These are phyloP conservation scores for Exophiala oligosperma DNA, from an alignment of 2,329 filamentous ascomycete species.

Conservation along the genomic window DNA sequence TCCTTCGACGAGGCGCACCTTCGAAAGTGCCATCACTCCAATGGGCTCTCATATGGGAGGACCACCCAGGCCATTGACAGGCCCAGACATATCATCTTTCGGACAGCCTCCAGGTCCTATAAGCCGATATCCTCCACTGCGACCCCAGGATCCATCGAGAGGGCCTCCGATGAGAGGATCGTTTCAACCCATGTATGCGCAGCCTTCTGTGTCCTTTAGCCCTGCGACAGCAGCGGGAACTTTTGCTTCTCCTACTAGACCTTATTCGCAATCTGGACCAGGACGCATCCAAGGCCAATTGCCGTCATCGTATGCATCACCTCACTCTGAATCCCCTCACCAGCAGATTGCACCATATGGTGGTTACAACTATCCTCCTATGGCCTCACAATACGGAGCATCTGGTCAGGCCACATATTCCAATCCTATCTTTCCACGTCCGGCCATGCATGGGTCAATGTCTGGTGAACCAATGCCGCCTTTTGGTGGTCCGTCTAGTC, in stretches of 20 bases:
- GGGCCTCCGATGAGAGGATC: slow-evolving; percentile 5
- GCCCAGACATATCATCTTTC: slow-evolving; percentile 10
- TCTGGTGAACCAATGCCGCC: slow-evolving; percentile 14
- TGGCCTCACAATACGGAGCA: slow-evolving; percentile 12
- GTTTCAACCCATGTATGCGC: slow-evolving; percentile 20
- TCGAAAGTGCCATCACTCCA: slow-evolving; percentile 9
- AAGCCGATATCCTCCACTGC: slow-evolving; percentile 17
- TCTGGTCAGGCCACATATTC: slow-evolving; percentile 7
- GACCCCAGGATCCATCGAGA: slow-evolving; percentile 11
- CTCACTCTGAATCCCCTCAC: slow-evolving; percentile 10
- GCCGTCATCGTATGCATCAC: slow-evolving; percentile 6
- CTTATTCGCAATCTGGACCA: slow-evolving; percentile 7
- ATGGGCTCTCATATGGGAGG: slow-evolving; percentile 8
- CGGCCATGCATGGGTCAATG: neutral
- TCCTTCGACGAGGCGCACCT: slow-evolving; percentile 13
- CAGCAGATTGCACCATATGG: slow-evolving; percentile 1
- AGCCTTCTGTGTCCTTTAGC: slow-evolving; percentile 24
- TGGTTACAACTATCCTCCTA: slow-evolving; percentile 19
- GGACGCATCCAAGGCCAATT: slow-evolving; percentile 7
- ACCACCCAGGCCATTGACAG: slow-evolving; percentile 9
- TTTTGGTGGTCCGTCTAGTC: slow-evolving; percentile 5
- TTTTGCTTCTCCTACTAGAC: slow-evolving; percentile 18
- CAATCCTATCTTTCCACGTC: slow-evolving; percentile 24
- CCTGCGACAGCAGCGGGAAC: slow-evolving; percentile 20
- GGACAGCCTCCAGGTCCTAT: slow-evolving; percentile 7